These are phyloP conservation scores for Mitragyna speciosa DNA, from an alignment of 257 asterid species.

Conservation along the genomic window DNA sequence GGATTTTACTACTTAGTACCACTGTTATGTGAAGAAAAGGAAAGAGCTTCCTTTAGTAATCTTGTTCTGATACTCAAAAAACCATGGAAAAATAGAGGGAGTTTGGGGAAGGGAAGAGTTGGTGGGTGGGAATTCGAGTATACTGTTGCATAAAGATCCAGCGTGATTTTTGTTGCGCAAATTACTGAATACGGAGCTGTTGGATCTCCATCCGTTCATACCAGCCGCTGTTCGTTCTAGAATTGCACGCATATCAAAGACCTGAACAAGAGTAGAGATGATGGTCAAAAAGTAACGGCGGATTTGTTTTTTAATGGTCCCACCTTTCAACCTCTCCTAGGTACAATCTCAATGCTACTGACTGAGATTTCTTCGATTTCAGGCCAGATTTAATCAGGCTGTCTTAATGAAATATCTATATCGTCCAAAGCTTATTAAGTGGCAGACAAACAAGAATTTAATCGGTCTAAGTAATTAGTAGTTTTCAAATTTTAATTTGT, in stretches of 20 bases:
- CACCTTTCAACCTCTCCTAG: conserved; percentile 1
- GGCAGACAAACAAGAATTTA: background rate
- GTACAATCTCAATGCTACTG: background rate
- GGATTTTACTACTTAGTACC: no score
- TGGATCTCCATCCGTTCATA: background rate
- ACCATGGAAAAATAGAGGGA: background rate
- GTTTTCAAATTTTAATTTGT: no score
- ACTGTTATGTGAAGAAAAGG: no score
- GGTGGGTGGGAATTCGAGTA: background rate
- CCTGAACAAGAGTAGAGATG: background rate
- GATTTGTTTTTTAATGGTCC: background rate
- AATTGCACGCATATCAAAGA: conserved; percentile 2
- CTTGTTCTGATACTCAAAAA: no score
- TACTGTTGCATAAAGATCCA: background rate
- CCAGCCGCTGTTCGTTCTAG: background rate
- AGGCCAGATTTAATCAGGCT: background rate
- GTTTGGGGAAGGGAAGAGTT: background rate
- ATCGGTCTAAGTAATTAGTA: background rate
- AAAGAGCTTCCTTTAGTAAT: background rate
- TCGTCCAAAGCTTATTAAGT: background rate
- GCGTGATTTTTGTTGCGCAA: background rate
- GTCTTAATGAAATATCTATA: background rate
- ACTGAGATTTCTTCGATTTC: background rate
- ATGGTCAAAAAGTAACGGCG: conserved; percentile 8
- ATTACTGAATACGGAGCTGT: background rate